phyloP scores from a whole-genome alignment of 2,329 filamentous ascomycete species.

The Helminthosporium solani region DNA sequence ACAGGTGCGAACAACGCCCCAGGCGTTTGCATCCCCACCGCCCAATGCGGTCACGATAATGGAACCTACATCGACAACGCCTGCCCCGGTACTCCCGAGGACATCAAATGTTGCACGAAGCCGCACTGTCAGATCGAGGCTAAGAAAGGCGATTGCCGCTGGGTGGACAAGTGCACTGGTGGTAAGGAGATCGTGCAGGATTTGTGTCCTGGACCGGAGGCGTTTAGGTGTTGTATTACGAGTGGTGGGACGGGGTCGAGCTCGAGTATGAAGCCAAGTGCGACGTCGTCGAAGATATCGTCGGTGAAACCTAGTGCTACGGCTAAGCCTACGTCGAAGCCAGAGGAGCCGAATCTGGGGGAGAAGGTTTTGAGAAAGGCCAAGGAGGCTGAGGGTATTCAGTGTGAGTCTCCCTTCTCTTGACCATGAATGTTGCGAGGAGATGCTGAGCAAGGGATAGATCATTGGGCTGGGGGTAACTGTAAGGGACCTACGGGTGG shows the following conservation, averaged over 20 bases:
- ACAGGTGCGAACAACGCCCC: constrained; percentile 16
- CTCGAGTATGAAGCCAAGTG: constrained; percentile 2
- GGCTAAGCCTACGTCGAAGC: constrained; percentile 10
- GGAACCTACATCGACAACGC: constrained; percentile 20
- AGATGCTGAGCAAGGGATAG: constrained; percentile 4
- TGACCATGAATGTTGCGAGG: neutral
- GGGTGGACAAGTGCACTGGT: constrained; percentile 15
- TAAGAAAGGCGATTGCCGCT: constrained; percentile 19
- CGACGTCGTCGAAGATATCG: constrained; percentile 1
- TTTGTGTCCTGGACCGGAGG: constrained; percentile 19
- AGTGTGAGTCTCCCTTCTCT: constrained; percentile 10
- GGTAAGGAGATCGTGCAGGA: constrained; percentile 11
- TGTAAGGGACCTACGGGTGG: constrained; percentile 23
- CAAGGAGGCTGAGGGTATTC: constrained; percentile 17
- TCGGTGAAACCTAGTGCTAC: neutral
- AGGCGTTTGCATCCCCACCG: constrained; percentile 21
- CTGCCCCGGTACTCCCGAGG: constrained; percentile 21
- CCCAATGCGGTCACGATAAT: constrained; percentile 13
- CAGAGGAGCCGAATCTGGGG: constrained; percentile 12
- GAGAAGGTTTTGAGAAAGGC: constrained; percentile 23
- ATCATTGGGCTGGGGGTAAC: constrained; percentile 24
- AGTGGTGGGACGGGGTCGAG: constrained; percentile 2
- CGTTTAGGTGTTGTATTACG: constrained; percentile 19
- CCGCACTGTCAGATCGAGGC: constrained; percentile 14
- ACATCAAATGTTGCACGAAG: constrained; percentile 27